Base-by-base conservation (phyloP, 1,284 basidiomycete species). In the Apiotrichum porosum region DNA sequence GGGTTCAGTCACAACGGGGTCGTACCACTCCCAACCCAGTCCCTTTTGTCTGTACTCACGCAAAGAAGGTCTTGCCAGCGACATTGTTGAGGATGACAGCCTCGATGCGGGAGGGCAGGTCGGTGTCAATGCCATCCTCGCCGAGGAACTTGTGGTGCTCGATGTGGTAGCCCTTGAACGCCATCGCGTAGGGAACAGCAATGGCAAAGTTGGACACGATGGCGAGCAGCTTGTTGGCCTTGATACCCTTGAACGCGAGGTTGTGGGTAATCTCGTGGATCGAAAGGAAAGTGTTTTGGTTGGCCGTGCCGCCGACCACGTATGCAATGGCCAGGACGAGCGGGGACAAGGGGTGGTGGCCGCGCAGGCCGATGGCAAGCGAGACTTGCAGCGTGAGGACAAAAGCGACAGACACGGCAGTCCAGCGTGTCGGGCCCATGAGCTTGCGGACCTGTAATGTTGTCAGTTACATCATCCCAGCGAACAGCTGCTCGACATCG, bases 261-360 rank as follows among this genome's bases (percentile, higher is more conserved):
- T 97, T 97, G 74, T 98, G 94, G 2, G 93, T 97, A 59, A 98
- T 97, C 68, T 98, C 94, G 70, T 98, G 94, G 49, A 98, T 95
- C 21, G 94, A 91, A 32, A 98, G 80, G 74, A 98, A 98, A 23
- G 92, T 80, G 72, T 98, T 97, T 69, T 98, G 94, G 75, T 97
- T 98, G 15, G 87, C 85, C 0, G 93, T 97, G 4, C 90, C 95
- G 5, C 94, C 94, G 44, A 98, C 79, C 9, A 77, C 77, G 69
- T 97, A 98, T 0, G 94, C 90, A 9, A 79, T 77, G 30, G 86
- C 59, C 38, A 97, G 67, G 71, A 95, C 93, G 35, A 77, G 68
- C 45, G 80, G 81, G 6, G 87, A 88, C 41, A 86, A 69, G 0
- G 88, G 82, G 37, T 79, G 78, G 1, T 80, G 80, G 60, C 82